Conservation (phyloP, 768 basidiomycete species). For the Xanthoconium stramineum region DNA sequence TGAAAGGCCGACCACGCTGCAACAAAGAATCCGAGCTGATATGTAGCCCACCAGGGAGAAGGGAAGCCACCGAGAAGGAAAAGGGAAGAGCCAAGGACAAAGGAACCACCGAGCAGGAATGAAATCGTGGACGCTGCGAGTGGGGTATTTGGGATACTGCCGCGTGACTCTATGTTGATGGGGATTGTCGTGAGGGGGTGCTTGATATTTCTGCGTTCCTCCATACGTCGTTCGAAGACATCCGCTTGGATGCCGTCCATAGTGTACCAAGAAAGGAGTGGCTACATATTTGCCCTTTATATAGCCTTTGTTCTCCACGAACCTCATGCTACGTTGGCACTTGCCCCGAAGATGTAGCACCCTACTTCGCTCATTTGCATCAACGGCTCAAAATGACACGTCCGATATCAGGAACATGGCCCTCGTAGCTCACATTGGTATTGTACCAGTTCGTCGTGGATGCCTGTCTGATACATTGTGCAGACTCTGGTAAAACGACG, state of each 20-base stretch:
- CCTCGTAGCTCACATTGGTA: conserved; percentile 87
- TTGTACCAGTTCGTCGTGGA: background rate
- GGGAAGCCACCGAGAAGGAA: conserved; percentile 47
- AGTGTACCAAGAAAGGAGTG: background rate
- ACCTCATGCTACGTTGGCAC: conserved; percentile 24
- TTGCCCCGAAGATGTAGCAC: conserved; percentile 11
- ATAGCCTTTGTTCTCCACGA: background rate
- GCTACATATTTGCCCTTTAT: conserved; percentile 13
- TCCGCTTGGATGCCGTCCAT: conserved; percentile 34
- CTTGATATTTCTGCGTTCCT: conserved; percentile 35
- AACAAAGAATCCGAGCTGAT: conserved; percentile 80
- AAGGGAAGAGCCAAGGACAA: conserved; percentile 53
- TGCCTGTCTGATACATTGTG: conserved; percentile 7
- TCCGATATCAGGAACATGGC: conserved; percentile 70
- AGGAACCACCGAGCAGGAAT: conserved; percentile 77
- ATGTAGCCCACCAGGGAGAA: conserved; percentile 59
- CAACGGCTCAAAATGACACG: conserved; percentile 30
- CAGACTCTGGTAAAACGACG: conserved; percentile 89
- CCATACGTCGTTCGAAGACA: conserved; percentile 42
- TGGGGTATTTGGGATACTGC: conserved; percentile 86
- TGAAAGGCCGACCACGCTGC: conserved; percentile 87
- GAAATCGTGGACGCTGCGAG: conserved; percentile 74
- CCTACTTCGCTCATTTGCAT: conserved; percentile 21
- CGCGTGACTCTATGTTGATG: conserved; percentile 34
- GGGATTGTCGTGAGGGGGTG: conserved; percentile 59